Percentiles rank a stretch among this genome's conserved stretches.
Evolutionary conservation across 2,329 filamentous ascomycete genomes (phyloP).

Genomic region (Pseudocercospora musae): DNA sequence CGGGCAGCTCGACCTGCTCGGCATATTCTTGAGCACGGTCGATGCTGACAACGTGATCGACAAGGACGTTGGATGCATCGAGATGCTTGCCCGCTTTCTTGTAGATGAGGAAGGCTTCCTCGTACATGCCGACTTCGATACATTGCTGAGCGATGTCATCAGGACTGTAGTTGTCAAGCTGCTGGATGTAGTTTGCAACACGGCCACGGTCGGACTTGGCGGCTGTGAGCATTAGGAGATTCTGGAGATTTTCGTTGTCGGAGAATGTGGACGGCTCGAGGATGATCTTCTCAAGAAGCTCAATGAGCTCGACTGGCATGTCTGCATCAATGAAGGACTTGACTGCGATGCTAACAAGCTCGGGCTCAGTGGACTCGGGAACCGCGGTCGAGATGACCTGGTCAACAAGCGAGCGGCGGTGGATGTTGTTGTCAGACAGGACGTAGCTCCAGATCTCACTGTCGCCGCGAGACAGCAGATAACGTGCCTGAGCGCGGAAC

Average conservation of each 20-base stretch:
- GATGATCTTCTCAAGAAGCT: conserved; percentile 97
- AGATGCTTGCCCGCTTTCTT: conserved; percentile 93
- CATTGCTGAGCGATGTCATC: conserved; percentile 91
- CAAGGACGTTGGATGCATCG: conserved; percentile 83
- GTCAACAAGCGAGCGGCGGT: conserved; percentile 88
- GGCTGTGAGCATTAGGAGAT: conserved; percentile 91
- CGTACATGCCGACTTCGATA: conserved; percentile 89
- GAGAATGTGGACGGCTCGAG: conserved; percentile 99
- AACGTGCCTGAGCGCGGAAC: conserved; percentile 97
- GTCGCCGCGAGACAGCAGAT: conserved; percentile 87
- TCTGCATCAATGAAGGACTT: conserved; percentile 89
- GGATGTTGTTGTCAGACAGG: conserved; percentile 90
- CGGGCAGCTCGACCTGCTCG: conserved; percentile 86
- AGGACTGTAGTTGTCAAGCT: conserved; percentile 81
- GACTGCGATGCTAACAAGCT: conserved; percentile 92
- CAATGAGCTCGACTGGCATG: conserved; percentile 89
- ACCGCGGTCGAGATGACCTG: conserved; percentile 96
- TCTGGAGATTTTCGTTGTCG: conserved; percentile 94
- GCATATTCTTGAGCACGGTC: conserved; percentile 95
- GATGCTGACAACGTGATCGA: conserved; percentile 96
- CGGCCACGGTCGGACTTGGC: conserved; percentile 94
- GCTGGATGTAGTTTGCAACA: conserved; percentile 94
- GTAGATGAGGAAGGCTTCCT: conserved; percentile 97
- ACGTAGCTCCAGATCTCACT: conserved; percentile 92
- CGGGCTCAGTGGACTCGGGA: conserved; percentile 66